These are phyloP conservation scores for Pichia norvegensis DNA, from an alignment of 1,139 yeast genomes.

Conservation along the genomic window DNA sequence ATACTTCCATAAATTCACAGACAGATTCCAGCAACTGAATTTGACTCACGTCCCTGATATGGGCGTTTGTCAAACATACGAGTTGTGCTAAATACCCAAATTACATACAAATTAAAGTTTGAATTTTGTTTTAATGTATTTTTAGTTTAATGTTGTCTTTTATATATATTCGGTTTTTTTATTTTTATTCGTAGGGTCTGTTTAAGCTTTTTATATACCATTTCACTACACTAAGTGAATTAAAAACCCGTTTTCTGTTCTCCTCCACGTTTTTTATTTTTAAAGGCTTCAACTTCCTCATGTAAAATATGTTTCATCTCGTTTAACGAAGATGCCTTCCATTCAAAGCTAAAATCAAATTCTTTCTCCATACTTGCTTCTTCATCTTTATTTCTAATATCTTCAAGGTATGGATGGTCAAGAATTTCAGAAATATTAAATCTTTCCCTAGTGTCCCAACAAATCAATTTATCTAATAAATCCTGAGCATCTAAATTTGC, in stretches of 20 bases:
- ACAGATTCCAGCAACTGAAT: constrained; percentile 64
- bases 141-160: not conserved
- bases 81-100: constrained; percentile 22
- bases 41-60: constrained; percentile 38
- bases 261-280: constrained; percentile 21
- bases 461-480: constrained; percentile 43
- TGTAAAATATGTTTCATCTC: constrained; percentile 41
- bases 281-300: constrained; percentile 38
- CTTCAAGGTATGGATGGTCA: constrained; percentile 41
- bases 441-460: constrained; percentile 52
- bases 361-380: constrained; percentile 42
- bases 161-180: not conserved
- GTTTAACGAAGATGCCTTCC: constrained; percentile 28
- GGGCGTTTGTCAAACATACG: constrained; percentile 33
- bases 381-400: constrained; percentile 40
- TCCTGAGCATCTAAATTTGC: constrained; percentile 44
- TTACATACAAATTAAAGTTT: too few species aligned
- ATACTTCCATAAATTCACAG: constrained; percentile 72
- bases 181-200: not conserved
- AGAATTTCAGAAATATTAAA: constrained; percentile 43
- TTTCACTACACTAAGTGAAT: not conserved
- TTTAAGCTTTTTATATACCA: not conserved
- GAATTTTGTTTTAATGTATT: too few species aligned
- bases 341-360: constrained; percentile 62
- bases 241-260: not conserved